A percentile compares a stretch with the other conserved stretches of the same genome.
Conservation (phyloP, 768 basidiomycete species). For the Pleurotus salmoneostramineus region DNA sequence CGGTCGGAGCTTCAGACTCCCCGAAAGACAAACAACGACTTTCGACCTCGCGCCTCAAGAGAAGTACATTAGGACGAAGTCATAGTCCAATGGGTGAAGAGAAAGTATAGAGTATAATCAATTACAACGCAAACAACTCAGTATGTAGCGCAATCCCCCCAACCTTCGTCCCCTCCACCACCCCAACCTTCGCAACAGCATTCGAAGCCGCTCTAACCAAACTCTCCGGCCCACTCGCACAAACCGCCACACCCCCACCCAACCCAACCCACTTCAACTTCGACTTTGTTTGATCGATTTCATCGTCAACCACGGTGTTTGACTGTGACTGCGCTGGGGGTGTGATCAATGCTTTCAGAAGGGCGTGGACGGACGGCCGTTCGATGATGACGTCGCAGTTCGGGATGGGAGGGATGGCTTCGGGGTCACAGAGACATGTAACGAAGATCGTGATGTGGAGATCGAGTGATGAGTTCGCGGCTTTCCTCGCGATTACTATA, state of each 20-base stretch:
- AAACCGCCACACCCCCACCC: conserved; percentile 68
- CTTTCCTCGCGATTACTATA: conserved; percentile 31
- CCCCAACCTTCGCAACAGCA: conserved; percentile 64
- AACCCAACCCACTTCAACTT: conserved; percentile 26
- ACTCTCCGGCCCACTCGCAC: conserved; percentile 76
- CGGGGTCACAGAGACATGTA: conserved; percentile 71
- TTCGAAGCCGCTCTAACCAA: conserved; percentile 72
- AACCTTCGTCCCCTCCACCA: conserved; percentile 34
- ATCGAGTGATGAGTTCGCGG: conserved; percentile 41
- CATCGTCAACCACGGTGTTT: neutral
- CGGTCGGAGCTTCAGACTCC: no score
- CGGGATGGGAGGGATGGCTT: conserved; percentile 59
- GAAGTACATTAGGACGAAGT: no score
- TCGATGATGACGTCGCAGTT: conserved; percentile 54
- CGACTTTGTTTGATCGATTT: neutral
- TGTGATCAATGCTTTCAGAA: conserved; percentile 41
- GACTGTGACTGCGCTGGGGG: neutral
- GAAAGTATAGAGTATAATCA: neutral
- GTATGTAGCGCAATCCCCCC: conserved; percentile 74
- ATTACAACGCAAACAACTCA: conserved; percentile 57
- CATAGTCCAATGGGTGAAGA: no score
- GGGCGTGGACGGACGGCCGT: conserved; percentile 43
- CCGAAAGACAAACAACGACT: no score
- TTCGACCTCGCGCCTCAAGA: no score
- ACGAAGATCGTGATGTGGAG: conserved; percentile 74